Base-by-base conservation (phyloP, 2,329 filamentous ascomycete genomes). In the Whalleya microplaca region DNA sequence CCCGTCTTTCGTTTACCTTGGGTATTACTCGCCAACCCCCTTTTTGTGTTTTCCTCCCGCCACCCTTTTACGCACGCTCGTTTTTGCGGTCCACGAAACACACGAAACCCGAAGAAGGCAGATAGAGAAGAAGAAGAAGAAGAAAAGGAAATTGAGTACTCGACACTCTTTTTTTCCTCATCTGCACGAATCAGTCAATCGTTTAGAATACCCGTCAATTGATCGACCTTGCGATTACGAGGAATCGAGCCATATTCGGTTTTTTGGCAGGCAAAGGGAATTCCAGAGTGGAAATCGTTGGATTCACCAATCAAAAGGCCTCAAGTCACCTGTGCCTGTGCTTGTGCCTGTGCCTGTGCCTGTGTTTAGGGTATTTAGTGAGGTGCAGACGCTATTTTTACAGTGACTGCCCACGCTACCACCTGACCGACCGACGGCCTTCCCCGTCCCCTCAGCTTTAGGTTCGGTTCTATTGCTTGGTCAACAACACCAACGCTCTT, bases 1-100 rank as follows among this genome's bases (percentile, higher is more conserved):
- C 63, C 56, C 63, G 8, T 37, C 32, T 58, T 56, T 63, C 66
- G 66, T 52, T 67, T 67, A 62, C 63, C 62, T 65, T 49, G 58
- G 47, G 53, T 59, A 50, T 52, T 21, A 55, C 47, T 60, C 53
- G 49, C 46, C 42, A 21, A 43, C 45, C 48, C 29, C 56, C 53
- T 52, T 59, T 53, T 58, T 56, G 49, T 54, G 43, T 56, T 58
- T 52, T 53, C 49, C 43, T 61, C 53, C 58, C 58, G 61, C 54
- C 54, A 21, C 40, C 48, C 54, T 50, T n/a, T 56, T 62, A 60
- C 59, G 45, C 56, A 58, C 59, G 44, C 37, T 62, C 59, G 59
- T 53, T 57, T n/a, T 47, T 51, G 52, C 58, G 56, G 59, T 45
- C 52, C 54, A 53, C 61, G 45, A 58, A 53, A n/a, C 12, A 62